Base-by-base conservation (phyloP, 768 basidiomycete species). In the Candolleomyces aberdarensis region DNA sequence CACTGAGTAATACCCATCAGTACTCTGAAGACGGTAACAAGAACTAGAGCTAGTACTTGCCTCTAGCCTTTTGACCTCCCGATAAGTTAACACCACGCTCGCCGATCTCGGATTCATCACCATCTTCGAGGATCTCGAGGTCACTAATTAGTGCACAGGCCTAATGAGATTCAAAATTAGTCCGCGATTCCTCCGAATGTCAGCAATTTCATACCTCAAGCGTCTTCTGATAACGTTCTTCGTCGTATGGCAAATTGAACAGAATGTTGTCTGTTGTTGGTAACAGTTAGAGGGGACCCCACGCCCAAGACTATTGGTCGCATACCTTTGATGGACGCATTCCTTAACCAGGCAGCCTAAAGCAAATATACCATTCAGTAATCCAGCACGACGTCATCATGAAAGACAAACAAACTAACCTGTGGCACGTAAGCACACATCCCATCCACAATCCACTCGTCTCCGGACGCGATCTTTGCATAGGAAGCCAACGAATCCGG, bases 371-470 rank as follows among this genome's bases (percentile, higher is more conserved):
- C 15, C 10, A 26, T 2, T 10, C 22, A 7, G 7, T 11, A 47
- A 36, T 8, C 1, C 11, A 36, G 36, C 2, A 11, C 11, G 5
- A 6, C 6, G 1, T 8, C 5, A 36, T 11, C 36, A 36, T 36
- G 11, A 7, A 11, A 36, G 44, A 26, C 39, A n/a, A n/a, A n/a
- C n/a, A n/a, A n/a, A 59, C 78, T 47, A 66, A 83, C 87, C 78
- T 90, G 86, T n/a, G 94, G 93, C 15, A 95, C 93, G 72, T 92
- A 97, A 2, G 94, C 95, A 59, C 91, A 92, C 61, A 92, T 78
- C 22, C 89, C 88, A 17, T 80, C 72, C 1, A 94, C 82, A 49
- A 94, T 70, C 95, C 95, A 97, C 15, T 89, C 78, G 40, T 86
- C 85, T 39, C 80, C 67, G 0, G 78, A 69, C 31, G 64, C 62